Base-by-base conservation (phyloP, 345 rosid species). In the Citrus inodora region DNA sequence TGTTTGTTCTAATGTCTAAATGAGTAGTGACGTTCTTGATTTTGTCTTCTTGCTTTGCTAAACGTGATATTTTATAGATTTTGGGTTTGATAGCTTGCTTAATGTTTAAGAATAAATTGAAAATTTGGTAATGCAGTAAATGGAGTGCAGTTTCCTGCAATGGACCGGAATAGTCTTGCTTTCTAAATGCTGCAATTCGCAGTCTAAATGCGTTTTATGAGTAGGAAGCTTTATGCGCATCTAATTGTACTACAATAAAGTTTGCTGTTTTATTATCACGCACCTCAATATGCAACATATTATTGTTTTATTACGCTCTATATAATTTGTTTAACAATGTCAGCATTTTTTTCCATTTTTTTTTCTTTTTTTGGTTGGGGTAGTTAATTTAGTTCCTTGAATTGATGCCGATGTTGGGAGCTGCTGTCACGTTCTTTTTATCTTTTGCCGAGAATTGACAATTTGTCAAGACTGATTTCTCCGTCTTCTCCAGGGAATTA, bases 1-100 rank as follows among this genome's bases (percentile, higher is more conserved):
- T 85, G 92, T 83, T 89, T 90, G 97, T 75, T 84, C 74, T 65
- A 56, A 83, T 87, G 83, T 65, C 80, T 32, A 14, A 76, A n/a
- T 24, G 73, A 33, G 51, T 59, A 28, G 9, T 27, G 35, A 25
- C 17, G 46, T 28, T 16, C 6, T 56, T 62, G 59, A 8, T 3
- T 73, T 16, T 24, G 8, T 59, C 37, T 59, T 24, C 8, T 37
- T n/a, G 53, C 21, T 6, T 33, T 33, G 42, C 14, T 14, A 75
- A 75, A 22, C 51, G 25, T 62, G 58, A 62, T 42, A 14, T n/a
- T 64, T 75, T 28, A 75, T 30, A 22, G 30, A 42, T 33, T 48
- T 63, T 64, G 28, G 40, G 68, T 63, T 5, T 40, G 22, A 17
- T 46, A 62, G 6, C 6, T 74, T 7, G 6, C 3, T 13, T 14